Percentiles rank a stretch among this genome's conserved stretches.
Conservation (phyloP, 345 rosid genomes). For the Eucalyptus lansdowneana region DNA sequence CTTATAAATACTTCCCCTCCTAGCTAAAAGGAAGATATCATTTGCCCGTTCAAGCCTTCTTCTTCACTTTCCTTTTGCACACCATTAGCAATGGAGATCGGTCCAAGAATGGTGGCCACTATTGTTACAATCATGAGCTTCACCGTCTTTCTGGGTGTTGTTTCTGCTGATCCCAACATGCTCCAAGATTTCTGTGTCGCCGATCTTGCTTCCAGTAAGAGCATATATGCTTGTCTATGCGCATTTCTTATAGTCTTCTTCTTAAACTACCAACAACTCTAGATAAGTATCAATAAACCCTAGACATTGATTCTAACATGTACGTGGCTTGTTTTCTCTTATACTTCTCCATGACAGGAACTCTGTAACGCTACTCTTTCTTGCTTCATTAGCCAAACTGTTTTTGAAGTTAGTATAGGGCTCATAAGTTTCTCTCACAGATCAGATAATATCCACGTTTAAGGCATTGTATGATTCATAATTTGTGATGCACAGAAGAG, state of each 20-base stretch:
- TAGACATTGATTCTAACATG: neutral
- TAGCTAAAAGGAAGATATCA: neutral
- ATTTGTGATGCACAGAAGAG: neutral
- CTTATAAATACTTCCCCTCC: neutral
- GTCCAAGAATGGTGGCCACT: neutral
- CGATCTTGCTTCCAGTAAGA: conserved; percentile 20
- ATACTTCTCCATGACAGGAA: neutral
- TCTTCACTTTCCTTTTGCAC: neutral
- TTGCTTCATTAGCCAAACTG: neutral
- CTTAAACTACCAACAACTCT: neutral
- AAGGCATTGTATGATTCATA: neutral
- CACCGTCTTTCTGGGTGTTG: neutral
- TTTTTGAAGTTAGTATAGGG: neutral
- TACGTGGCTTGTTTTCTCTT: neutral
- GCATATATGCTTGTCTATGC: neutral
- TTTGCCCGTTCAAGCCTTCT: neutral
- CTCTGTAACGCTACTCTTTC: neutral
- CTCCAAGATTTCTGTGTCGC: conserved; percentile 91
- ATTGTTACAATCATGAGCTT: neutral
- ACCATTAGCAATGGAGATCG: neutral
- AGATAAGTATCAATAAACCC: neutral
- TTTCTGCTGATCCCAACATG: conserved; percentile 39
- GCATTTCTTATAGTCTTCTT: neutral
- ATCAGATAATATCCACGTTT: neutral
- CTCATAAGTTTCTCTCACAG: neutral